Percentiles rank a stretch among this genome's conserved stretches.
These are phyloP conservation scores for Tilletia horrida DNA, from an alignment of 1,284 basidiomycete species.

Conservation along the genomic window DNA sequence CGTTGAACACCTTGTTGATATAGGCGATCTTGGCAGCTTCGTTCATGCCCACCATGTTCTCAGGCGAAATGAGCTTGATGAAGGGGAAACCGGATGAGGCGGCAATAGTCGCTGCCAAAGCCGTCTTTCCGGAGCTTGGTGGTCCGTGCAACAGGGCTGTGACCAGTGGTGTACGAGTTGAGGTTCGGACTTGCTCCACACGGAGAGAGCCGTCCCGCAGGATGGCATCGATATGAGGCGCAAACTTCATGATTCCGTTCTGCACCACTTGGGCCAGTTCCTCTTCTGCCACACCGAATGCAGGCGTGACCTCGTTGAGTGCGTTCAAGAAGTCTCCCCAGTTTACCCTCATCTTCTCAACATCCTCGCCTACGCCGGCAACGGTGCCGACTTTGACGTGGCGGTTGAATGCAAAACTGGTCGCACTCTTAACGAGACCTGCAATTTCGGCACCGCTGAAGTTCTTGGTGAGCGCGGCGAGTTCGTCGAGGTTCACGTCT, in stretches of 20 bases:
- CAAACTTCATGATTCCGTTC: conserved; percentile 94
- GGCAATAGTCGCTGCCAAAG: conserved; percentile 90
- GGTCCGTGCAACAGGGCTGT: conserved; percentile 83
- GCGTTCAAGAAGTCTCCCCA: conserved; percentile 84
- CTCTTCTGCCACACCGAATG: conserved; percentile 96
- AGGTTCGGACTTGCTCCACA: conserved; percentile 90
- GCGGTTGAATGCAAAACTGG: conserved; percentile 94
- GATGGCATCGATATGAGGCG: conserved; percentile 69
- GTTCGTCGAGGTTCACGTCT: conserved; percentile 80
- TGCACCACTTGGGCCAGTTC: conserved; percentile 89
- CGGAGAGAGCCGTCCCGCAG: conserved; percentile 86
- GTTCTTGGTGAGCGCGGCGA: conserved; percentile 87
- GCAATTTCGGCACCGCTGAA: conserved; percentile 96
- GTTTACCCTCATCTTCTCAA: conserved; percentile 87
- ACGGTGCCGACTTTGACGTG: conserved; percentile 97
- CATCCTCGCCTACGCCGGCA: conserved; percentile 91
- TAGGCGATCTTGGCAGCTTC: conserved; percentile 87
- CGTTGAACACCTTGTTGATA: conserved; percentile 88
- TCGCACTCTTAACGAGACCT: conserved; percentile 94
- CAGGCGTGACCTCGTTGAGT: conserved; percentile 90
- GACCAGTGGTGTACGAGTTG: conserved; percentile 85
- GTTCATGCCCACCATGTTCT: conserved; percentile 91
- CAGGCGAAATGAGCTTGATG: conserved; percentile 95
- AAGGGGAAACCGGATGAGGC: conserved; percentile 90
- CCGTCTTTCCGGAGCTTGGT: conserved; percentile 89